These are phyloP conservation scores for Penicillium sp. DNA, from an alignment of 2,329 filamentous ascomycete genomes.

Conservation along the genomic window DNA sequence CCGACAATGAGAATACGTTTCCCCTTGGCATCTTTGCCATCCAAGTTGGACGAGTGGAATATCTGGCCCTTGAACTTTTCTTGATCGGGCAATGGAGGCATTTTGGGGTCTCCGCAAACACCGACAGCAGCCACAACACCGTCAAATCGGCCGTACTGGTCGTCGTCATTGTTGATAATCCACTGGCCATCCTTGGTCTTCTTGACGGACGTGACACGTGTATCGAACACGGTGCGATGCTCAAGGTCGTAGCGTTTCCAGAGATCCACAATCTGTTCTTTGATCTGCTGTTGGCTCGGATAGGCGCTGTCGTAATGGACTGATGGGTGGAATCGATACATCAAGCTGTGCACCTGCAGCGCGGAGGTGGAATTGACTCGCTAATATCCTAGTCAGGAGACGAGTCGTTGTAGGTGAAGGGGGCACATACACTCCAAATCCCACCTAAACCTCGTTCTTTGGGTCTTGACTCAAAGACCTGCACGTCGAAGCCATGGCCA, in stretches of 20 bases:
- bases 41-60: conserved; percentile 72
- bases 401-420: neutral
- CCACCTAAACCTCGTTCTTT: conserved; percentile 65
- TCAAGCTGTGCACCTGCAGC: conserved; percentile 78
- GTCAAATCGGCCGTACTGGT: conserved; percentile 69
- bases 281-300: conserved; percentile 71
- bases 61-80: conserved; percentile 69
- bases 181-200: conserved; percentile 67
- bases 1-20: conserved; percentile 76
- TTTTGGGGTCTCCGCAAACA: conserved; percentile 74
- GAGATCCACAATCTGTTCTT: conserved; percentile 66
- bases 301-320: conserved; percentile 74
- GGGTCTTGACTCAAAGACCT: conserved; percentile 70
- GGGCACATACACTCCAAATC: conserved; percentile 68
- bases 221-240: conserved; percentile 68
- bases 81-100: conserved; percentile 67
- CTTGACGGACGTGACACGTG: conserved; percentile 65
- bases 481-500: conserved; percentile 79
- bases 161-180: conserved; percentile 73
- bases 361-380: conserved; percentile 78
- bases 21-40: conserved; percentile 67
- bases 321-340: conserved; percentile 84
- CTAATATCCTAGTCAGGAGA: conserved; percentile 38
- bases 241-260: conserved; percentile 75
- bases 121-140: conserved; percentile 76